Evolutionary conservation across 176 grass and related monocot genomes (phyloP).

Genomic region (Aegilops longissima): DNA sequence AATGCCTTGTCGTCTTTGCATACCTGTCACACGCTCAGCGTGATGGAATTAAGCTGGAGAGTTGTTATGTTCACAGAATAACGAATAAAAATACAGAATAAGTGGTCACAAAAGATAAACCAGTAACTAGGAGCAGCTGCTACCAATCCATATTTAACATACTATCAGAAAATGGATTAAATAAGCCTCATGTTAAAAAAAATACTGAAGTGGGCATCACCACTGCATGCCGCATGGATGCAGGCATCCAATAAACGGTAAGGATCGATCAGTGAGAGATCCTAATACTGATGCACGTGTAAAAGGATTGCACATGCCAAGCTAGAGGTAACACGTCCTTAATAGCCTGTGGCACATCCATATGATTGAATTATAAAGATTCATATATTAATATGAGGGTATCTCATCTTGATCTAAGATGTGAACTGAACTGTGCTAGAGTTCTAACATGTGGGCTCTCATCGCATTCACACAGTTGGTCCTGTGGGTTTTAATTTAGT

Average conservation of each 20-base stretch:
- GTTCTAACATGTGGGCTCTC: slow-evolving; percentile 9
- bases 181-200: not conserved
- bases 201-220: not conserved
- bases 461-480: not conserved
- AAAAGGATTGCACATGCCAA: slow-evolving; percentile 1
- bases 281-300: not conserved
- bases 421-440: not conserved
- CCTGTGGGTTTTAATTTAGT: not conserved
- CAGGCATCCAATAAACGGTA: not conserved
- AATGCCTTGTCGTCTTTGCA: not conserved
- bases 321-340: not conserved
- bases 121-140: not conserved
- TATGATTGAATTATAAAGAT: not conserved
- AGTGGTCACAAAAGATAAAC: not conserved
- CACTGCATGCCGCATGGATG: not conserved
- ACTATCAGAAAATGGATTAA: not conserved
- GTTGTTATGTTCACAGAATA: not conserved
- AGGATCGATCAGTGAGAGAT: not conserved
- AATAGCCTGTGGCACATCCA: not conserved
- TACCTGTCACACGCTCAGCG: slow-evolving; percentile 4
- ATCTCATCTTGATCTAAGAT: not conserved
- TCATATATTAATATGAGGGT: not conserved
- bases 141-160: slow-evolving; percentile 4
- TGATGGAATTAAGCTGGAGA: slow-evolving; percentile 9
- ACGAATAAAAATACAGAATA: not conserved